These are phyloP conservation scores for Magnaporthiopsis poae DNA, from an alignment of 2,329 filamentous ascomycete species.

Conservation along the genomic window DNA sequence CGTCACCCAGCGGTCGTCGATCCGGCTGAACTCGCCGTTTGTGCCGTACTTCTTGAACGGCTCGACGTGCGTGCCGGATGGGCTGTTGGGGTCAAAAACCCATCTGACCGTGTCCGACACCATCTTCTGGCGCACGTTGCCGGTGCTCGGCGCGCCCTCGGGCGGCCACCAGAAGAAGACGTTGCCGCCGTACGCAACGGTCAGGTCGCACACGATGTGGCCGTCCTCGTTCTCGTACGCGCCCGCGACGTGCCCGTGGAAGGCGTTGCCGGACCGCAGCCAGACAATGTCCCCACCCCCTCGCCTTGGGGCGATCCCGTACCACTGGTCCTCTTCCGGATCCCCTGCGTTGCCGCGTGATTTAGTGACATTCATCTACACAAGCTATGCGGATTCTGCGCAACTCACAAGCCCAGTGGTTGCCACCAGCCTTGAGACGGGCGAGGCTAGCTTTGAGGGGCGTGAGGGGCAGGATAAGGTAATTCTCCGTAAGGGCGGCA, in stretches of 20 bases:
- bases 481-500: constrained; percentile 37
- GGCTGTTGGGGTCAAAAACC: constrained; percentile 28
- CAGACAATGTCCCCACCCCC: constrained; percentile 43
- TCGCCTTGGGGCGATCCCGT: constrained; percentile 41
- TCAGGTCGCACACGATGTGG: constrained; percentile 34
- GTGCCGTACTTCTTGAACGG: constrained; percentile 27
- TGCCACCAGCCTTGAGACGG: constrained; percentile 33
- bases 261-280: constrained; percentile 39
- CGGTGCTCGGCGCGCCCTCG: constrained; percentile 17
- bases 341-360: constrained; percentile 26
- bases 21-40: constrained; percentile 40
- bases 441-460: constrained; percentile 36
- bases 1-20: constrained; percentile 36
- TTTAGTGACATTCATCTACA: too few species aligned
- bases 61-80: constrained; percentile 26
- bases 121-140: constrained; percentile 22
- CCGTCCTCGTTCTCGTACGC: constrained; percentile 38
- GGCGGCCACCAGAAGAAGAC: constrained; percentile 36
- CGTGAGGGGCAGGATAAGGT: constrained; percentile 36
- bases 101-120: constrained; percentile 30
- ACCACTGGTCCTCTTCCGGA: constrained; percentile 44
- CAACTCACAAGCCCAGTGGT: constrained; percentile 32
- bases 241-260: constrained; percentile 37
- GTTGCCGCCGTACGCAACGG: constrained; percentile 33
- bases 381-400: too few species aligned